Evolutionary conservation across 306 rosid genomes (phyloP), one percentile per base, ranked within the genome.

Genomic region (Trifolium subterraneum): DNA sequence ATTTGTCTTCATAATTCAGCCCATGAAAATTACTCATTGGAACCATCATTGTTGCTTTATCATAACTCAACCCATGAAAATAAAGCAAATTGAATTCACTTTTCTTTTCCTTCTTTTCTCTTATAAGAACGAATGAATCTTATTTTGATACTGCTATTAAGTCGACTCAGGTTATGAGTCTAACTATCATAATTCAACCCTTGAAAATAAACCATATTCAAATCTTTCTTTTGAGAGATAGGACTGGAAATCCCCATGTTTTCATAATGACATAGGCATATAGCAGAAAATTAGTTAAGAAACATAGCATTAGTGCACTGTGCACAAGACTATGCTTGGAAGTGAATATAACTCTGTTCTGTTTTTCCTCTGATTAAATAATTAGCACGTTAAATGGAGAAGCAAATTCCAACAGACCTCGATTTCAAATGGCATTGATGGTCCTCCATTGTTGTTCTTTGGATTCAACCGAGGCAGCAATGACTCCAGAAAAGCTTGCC

Each of bases 341-440:
- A 59, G 70, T 36, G 67, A 42, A 59, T 60, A 47, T 64, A 39
- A 71, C 71, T 58, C 61, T 64, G 33, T 41, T 66, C 31, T 27
- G 20, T 59, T 76, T 45, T 74, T 23, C 48, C 23, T 20, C 54
- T 61, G n/a, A 62, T 64, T 35, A 10, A 31, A 25, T n/a, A 54
- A 62, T 63, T 10, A 75, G 63, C 23, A 71, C 41, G 63, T 31
- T 72, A 72, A 72, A 25, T 47, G 58, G 39, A 54, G 67, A 73
- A 42, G 61, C 23, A 63, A 74, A 64, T 27, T 81, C 78, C 64
- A 81, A 81, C 86, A 22, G 74, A 95, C 99, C 99, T 95, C 98
- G 7, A 95, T 77, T 80, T 90, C 91, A 92, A 95, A 95, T 66
- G 98, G 97, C 99, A 95, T 90, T 22, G 92, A 84, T 48, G 90